These are phyloP conservation scores for Betula pendula DNA, from an alignment of 306 rosid genomes.

Conservation along the genomic window DNA sequence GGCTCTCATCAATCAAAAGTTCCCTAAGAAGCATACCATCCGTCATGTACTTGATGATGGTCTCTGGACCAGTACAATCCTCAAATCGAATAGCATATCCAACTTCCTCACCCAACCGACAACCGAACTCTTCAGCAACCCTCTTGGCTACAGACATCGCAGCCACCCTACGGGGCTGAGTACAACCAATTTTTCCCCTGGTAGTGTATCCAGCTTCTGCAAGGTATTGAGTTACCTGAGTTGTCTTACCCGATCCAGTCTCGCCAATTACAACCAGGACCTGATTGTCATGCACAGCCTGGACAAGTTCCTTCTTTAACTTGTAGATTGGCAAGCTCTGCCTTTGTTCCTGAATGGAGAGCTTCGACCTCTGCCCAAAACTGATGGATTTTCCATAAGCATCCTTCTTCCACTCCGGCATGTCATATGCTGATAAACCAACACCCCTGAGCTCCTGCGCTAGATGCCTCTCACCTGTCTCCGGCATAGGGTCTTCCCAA, in stretches of 20 bases:
- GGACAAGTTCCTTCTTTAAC: slow-evolving; percentile 74
- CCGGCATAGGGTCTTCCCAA: slow-evolving; percentile 96
- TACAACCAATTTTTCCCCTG: slow-evolving; percentile 80
- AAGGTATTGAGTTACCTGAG: slow-evolving; percentile 92
- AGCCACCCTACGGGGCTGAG: slow-evolving; percentile 94
- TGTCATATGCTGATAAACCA: slow-evolving; percentile 84
- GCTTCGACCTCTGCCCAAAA: slow-evolving; percentile 89
- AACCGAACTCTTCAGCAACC: slow-evolving; percentile 91
- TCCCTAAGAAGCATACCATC: slow-evolving; percentile 90
- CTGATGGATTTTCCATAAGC: slow-evolving; percentile 83
- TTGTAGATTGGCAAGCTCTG: slow-evolving; percentile 80
- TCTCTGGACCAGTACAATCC: slow-evolving; percentile 82
- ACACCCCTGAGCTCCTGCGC: slow-evolving; percentile 93
- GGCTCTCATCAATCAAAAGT: slow-evolving; percentile 67
- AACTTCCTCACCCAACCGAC: slow-evolving; percentile 85
- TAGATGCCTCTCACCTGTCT: slow-evolving; percentile 85
- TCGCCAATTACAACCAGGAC: slow-evolving; percentile 84
- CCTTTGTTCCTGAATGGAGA: slow-evolving; percentile 80
- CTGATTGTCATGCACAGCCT: slow-evolving; percentile 81
- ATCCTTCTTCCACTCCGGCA: slow-evolving; percentile 95
- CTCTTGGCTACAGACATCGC: slow-evolving; percentile 89
- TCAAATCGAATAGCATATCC: slow-evolving; percentile 90
- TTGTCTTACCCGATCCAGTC: slow-evolving; percentile 92
- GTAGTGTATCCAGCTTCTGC: slow-evolving; percentile 84
- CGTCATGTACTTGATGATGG: slow-evolving; percentile 88